phyloP scores from a whole-genome alignment of 257 asterid genomes.

The Phtheirospermum japonicum region DNA sequence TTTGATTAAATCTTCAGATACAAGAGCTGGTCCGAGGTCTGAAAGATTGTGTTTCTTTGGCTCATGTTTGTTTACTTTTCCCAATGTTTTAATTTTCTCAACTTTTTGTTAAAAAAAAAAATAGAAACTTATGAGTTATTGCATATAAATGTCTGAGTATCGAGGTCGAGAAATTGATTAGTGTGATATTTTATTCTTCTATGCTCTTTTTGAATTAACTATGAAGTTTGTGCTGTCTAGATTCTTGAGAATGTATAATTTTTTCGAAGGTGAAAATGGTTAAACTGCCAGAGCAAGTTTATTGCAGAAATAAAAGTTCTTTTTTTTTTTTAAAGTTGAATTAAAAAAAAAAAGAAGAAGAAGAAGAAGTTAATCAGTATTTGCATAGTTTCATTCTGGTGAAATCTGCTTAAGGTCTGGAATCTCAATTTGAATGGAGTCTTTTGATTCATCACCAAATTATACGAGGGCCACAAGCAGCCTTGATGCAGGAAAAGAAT shows the following conservation, averaged over 20 bases:
- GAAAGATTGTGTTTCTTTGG: conserved; percentile 78
- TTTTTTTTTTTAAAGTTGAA: conserved; percentile 11
- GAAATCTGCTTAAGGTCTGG: no score
- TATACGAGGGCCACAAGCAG: conserved; percentile 38
- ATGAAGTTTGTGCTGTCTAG: conserved; percentile 25
- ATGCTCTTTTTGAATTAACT: conserved; percentile 15
- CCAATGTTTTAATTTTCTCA: conserved; percentile 35
- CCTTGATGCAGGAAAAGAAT: conserved; percentile 45
- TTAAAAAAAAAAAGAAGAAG: neutral
- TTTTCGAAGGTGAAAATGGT: conserved; percentile 33
- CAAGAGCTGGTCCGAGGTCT: conserved; percentile 78
- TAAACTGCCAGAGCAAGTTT: no score
- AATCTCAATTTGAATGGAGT: conserved; percentile 43
- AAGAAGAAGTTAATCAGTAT: no score
- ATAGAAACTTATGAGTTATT: conserved; percentile 13
- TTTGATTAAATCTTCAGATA: conserved; percentile 51
- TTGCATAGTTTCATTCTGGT: no score
- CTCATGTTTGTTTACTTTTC: conserved; percentile 80
- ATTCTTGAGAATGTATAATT: conserved; percentile 34
- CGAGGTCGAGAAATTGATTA: conserved; percentile 41
- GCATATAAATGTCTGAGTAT: conserved; percentile 20
- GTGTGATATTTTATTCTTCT: conserved; percentile 32
- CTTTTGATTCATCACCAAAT: conserved; percentile 57
- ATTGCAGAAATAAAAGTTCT: no score
- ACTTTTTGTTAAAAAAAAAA: conserved; percentile 7